Percentiles rank a stretch among this genome's conserved stretches.
Evolutionary conservation across 805 yeast genomes (phyloP).

Genomic region (Candida golubevii): DNA sequence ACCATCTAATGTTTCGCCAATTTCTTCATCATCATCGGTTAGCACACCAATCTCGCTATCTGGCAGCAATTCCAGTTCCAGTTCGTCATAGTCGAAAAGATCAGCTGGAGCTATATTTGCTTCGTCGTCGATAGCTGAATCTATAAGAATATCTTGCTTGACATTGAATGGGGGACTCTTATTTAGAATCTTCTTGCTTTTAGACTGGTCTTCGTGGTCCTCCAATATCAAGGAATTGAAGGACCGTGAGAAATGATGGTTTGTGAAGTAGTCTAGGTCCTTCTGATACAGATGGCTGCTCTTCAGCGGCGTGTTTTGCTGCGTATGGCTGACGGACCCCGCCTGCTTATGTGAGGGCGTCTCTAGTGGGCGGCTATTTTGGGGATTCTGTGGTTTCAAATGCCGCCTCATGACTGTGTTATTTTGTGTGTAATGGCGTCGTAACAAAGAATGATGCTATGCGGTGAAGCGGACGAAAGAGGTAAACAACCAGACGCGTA

Average conservation of each 20-base stretch:
- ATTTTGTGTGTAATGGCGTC: no score
- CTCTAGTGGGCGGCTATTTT: neutral
- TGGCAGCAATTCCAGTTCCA: conserved; percentile 7
- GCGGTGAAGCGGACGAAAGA: no score
- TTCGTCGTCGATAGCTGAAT: conserved; percentile 12
- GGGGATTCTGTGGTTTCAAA: neutral
- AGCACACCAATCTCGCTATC: conserved; percentile 14
- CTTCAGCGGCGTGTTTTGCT: conserved; percentile 1
- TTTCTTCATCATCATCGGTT: conserved; percentile 6
- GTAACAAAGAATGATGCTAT: no score
- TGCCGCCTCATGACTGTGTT: neutral
- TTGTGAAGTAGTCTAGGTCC: conserved; percentile 33
- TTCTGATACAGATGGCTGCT: conserved; percentile 8
- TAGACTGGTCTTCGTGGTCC: conserved; percentile 26
- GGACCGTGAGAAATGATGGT: conserved; percentile 38
- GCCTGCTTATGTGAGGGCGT: neutral
- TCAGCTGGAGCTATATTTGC: conserved; percentile 8
- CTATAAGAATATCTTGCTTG: conserved; percentile 25
- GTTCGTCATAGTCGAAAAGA: conserved; percentile 17
- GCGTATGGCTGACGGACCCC: neutral
- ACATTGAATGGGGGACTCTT: conserved; percentile 42
- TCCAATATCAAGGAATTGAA: conserved; percentile 41
- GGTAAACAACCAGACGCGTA: no score
- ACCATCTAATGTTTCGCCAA: no score
- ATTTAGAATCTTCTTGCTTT: conserved; percentile 23